Evolutionary conservation across 1,284 basidiomycete species (phyloP).

Genomic region (Fomitiporia mediterranea): DNA sequence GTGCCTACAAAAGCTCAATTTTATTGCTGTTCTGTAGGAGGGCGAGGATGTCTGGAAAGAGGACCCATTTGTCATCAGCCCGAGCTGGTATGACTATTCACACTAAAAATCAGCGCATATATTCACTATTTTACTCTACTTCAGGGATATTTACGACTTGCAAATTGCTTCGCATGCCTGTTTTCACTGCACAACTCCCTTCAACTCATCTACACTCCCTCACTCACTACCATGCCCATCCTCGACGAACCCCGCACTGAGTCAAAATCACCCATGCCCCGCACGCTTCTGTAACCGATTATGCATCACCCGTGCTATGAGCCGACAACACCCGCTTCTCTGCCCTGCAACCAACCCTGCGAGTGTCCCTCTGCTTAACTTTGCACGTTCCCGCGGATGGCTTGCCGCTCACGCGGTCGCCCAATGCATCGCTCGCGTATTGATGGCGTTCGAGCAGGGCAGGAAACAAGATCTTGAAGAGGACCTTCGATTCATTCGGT

Average conservation of each 20-base stretch:
- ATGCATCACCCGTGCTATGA: conserved; percentile 55
- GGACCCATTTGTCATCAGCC: conserved; percentile 65
- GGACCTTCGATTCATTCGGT: conserved; percentile 47
- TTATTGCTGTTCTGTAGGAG: conserved; percentile 30
- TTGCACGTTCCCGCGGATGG: conserved; percentile 57
- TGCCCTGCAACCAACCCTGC: conserved; percentile 74
- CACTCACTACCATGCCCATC: conserved; percentile 49
- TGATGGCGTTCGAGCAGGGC: conserved; percentile 52
- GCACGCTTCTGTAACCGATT: conserved; percentile 77
- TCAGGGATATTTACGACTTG: conserved; percentile 68
- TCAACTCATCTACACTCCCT: conserved; percentile 38
- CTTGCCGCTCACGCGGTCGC: conserved; percentile 72
- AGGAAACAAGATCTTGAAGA: conserved; percentile 36
- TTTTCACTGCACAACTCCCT: conserved; percentile 61
- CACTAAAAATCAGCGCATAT: conserved; percentile 3
- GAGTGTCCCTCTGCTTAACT: conserved; percentile 53
- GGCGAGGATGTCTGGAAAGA: conserved; percentile 84
- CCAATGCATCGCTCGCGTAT: conserved; percentile 57
- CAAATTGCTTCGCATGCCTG: conserved; percentile 55
- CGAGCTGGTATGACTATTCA: conserved; percentile 54
- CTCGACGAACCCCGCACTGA: conserved; percentile 32
- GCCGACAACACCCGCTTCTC: conserved; percentile 64
- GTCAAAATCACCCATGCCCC: conserved; percentile 37
- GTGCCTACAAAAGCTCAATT: neutral
- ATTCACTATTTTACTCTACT: neutral